A percentile compares a stretch with the other conserved stretches of the same genome.
phyloP scores from a whole-genome alignment of 805 yeast species.

The Saccharomycopsis sp. region DNA sequence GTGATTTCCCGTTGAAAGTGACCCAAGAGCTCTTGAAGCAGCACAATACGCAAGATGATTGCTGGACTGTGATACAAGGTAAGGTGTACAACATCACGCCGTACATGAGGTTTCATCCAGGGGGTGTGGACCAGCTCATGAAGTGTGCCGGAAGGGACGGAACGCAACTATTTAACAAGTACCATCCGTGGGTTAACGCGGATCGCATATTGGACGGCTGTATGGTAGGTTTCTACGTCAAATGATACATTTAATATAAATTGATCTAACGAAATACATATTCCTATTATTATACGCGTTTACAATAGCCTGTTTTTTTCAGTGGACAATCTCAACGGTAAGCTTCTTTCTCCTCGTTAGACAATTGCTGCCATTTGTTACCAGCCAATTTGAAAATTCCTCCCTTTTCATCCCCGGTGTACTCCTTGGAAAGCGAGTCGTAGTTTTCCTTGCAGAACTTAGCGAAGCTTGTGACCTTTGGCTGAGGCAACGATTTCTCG shows the following conservation, averaged over 20 bases:
- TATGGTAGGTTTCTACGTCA: conserved; percentile 52
- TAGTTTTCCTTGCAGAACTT: conserved; percentile 1
- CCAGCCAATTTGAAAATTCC: conserved; percentile 62
- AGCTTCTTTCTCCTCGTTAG: background rate
- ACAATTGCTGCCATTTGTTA: conserved; percentile 80
- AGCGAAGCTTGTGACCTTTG: conserved; percentile 1
- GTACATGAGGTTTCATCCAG: conserved; percentile 85
- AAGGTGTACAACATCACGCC: conserved; percentile 83
- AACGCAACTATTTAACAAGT: conserved; percentile 63
- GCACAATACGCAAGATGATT: conserved; percentile 60
- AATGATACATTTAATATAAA: background rate
- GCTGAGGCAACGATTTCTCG: background rate
- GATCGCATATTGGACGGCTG: conserved; percentile 78
- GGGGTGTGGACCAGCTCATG: conserved; percentile 76
- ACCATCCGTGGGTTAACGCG: conserved; percentile 75
- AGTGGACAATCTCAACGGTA: too few relatives aligned
- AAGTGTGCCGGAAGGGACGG: conserved; percentile 82
- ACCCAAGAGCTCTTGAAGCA: conserved; percentile 49
- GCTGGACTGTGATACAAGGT: conserved; percentile 79
- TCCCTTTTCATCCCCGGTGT: conserved; percentile 22
- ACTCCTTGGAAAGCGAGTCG: background rate
- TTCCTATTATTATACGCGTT: background rate
- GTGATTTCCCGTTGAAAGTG: conserved; percentile 51
- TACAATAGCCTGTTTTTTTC: too few relatives aligned
- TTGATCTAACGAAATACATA: background rate